A percentile compares a stretch with the other conserved stretches of the same genome.
phyloP scores from a whole-genome alignment of 1,139 yeast species.

The Wickerhamomyces sp. region DNA sequence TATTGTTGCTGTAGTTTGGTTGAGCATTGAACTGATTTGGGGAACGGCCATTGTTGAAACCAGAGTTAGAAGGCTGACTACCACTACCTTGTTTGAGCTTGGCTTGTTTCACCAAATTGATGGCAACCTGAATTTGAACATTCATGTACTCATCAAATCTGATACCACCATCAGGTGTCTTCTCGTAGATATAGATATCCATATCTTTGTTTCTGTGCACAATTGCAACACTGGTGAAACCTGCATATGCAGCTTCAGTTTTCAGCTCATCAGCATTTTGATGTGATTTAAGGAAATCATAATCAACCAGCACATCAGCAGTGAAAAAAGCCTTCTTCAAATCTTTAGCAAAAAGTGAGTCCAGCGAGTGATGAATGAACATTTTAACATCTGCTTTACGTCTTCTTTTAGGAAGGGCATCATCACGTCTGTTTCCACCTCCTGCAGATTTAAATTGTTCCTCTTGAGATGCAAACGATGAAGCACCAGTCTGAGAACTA shows the following conservation, averaged over 20 bases:
- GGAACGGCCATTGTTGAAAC: too few relatives aligned
- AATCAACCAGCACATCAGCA: slow-evolving; percentile 44
- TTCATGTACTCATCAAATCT: slow-evolving; percentile 79
- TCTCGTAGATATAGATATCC: slow-evolving; percentile 71
- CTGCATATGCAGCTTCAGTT: slow-evolving; percentile 78
- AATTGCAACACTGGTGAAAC: slow-evolving; percentile 66
- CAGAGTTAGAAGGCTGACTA: slow-evolving; percentile 16
- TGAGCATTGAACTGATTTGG: too few relatives aligned
- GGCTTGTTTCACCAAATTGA: slow-evolving; percentile 37
- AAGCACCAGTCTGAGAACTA: slow-evolving; percentile 25
- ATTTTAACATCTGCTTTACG: slow-evolving; percentile 51
- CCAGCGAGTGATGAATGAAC: slow-evolving; percentile 61
- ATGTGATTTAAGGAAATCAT: slow-evolving; percentile 44
- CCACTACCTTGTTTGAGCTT: slow-evolving; percentile 27
- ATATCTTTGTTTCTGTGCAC: slow-evolving; percentile 52
- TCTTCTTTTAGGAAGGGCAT: slow-evolving; percentile 24
- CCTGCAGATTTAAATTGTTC: too few relatives aligned
- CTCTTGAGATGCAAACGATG: slow-evolving; percentile 28
- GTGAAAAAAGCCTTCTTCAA: slow-evolving; percentile 51
- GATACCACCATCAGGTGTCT: slow-evolving; percentile 59
- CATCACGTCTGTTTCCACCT: slow-evolving; percentile 11
- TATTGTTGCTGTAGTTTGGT: background rate
- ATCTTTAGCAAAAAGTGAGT: slow-evolving; percentile 50
- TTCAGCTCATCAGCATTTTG: slow-evolving; percentile 50
- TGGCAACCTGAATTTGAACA: slow-evolving; percentile 60